These are phyloP conservation scores for Globisporangium abappressorium DNA, from an alignment of 352 stramenopile genomes.

Conservation along the genomic window DNA sequence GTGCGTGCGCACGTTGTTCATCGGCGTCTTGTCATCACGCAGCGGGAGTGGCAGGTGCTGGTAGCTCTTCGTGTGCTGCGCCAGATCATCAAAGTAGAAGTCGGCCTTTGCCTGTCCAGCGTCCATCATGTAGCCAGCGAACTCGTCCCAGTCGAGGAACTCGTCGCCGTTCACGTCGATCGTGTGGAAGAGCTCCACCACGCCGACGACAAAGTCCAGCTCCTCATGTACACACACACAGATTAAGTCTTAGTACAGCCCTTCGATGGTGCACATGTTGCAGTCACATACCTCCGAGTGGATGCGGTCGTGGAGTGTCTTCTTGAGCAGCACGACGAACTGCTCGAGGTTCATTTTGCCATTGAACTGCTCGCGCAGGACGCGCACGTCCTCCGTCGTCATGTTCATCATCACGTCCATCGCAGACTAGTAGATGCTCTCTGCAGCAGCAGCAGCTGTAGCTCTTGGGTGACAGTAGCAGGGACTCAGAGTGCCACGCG, in stretches of 20 bases:
- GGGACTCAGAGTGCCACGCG: neutral
- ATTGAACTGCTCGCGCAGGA: conserved; percentile 52
- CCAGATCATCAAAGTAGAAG: conserved; percentile 38
- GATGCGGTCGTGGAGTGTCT: conserved; percentile 63
- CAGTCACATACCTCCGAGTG: conserved; percentile 30
- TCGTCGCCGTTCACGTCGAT: conserved; percentile 90
- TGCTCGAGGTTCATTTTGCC: conserved; percentile 49
- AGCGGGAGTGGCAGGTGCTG: conserved; percentile 6
- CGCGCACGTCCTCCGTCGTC: conserved; percentile 71
- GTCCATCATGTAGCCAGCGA: conserved; percentile 85
- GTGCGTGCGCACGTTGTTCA: conserved; percentile 40
- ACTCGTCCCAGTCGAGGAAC: conserved; percentile 89
- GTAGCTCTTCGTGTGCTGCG: conserved; percentile 14
- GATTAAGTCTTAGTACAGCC: neutral
- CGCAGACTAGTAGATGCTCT: neutral
- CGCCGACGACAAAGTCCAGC: conserved; percentile 79
- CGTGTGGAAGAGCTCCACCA: conserved; percentile 87
- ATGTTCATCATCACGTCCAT: conserved; percentile 90
- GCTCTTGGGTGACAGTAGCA: neutral
- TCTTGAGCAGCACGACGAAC: conserved; percentile 74
- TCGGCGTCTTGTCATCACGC: conserved; percentile 24
- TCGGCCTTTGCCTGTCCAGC: conserved; percentile 56
- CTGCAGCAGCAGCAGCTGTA: neutral
- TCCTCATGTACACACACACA: conserved; percentile 11
- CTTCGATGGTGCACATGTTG: neutral